Evolutionary conservation across 306 rosid species (phyloP), one percentile per base, ranked within the genome.

Genomic region (Rubus idaeus): DNA sequence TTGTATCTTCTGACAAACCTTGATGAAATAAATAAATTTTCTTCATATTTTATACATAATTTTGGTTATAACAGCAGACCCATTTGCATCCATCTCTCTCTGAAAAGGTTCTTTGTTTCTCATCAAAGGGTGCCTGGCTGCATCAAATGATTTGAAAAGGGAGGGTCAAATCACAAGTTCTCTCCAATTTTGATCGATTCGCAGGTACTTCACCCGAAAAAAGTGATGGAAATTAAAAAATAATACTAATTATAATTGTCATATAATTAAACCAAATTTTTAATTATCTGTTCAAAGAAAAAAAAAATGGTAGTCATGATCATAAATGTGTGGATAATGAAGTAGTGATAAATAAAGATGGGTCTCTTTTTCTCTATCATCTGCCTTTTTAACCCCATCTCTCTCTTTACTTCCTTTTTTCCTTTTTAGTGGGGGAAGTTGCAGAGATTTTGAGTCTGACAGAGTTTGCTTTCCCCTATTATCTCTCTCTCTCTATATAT

Each of bases 371-470:
- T 80, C 68, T 60, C 30, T 39, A 41, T 44, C 46, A 74, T 20
- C 39, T 0, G 70, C 85, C 83, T 87, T 75, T 86, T 89, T 75
- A 84, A 83, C 83, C 64, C 65, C 65, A 68, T 86, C 87, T 86
- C 86, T 80, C 84, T 74, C 81, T 80, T 41, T 55, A 44, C 75
- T 70, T 53, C 57, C 45, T 79, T 80, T 77, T 82, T 57, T 74
- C 84, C 75, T 81, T 90, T 90, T 78, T 71, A 84, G 84, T 68
- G 66, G 80, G 77, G 67, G 84, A 75, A 81, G 87, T 90, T 88
- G 95, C 95, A 87, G 93, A 87, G 90, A 86, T 69, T 81, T 88
- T 81, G 91, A 84, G 96, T 86, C 90, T 87, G 97, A 91, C 96
- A 90, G 52, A 83, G 86, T 80, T 88, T 76, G 80, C 82, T 86